Base-by-base conservation (phyloP, 2,329 filamentous ascomycete species). In the Diaporthe ampelina region DNA sequence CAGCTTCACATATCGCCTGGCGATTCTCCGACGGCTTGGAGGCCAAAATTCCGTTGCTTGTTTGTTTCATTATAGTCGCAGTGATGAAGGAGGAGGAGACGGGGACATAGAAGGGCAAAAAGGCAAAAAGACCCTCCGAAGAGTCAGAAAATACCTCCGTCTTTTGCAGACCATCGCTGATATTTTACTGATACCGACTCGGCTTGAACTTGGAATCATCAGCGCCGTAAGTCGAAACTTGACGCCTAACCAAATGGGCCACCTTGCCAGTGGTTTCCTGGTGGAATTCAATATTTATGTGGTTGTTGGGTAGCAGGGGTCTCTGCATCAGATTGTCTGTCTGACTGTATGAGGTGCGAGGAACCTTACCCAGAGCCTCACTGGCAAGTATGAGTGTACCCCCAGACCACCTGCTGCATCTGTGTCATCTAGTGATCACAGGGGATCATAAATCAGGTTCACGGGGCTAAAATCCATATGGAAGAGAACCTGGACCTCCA, bases 111-210 rank as follows among this genome's bases (percentile, higher is more conserved):
- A 4, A 10, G 37, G 37, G 15, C 19, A 45, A 45, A 43, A 29
- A 13, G 15, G 15, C 59, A 65, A 65, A 65, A 65, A 35, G 59
- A 65, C 59, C 59, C 59, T 63, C 59, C 59, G 59, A 63, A 63
- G 59, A 63, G 59, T 63, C 59, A 63, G 59, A 63, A 63, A 63
- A 63, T 63, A 63, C 59, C 59, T 48, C 59, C 40, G 59, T 63
- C 59, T n/a, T 63, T 48, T 63, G 58, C 58, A 29, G 58, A 61
- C 58, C 58, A 17, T 61, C 58, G 58, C 37, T 43, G 58, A 43
- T 61, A 61, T 61, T 61, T 61, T 61, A 61, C 58, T 61, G 58
- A 35, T 61, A 24, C 58, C 58, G 3, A 19, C 40, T 15, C 1
- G 40, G 40, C 9, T 63, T 48, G 59, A 63, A 63, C 40, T 17